Evolutionary conservation across 768 basidiomycete species (phyloP).

Genomic region (Auricularia auricula-judae): DNA sequence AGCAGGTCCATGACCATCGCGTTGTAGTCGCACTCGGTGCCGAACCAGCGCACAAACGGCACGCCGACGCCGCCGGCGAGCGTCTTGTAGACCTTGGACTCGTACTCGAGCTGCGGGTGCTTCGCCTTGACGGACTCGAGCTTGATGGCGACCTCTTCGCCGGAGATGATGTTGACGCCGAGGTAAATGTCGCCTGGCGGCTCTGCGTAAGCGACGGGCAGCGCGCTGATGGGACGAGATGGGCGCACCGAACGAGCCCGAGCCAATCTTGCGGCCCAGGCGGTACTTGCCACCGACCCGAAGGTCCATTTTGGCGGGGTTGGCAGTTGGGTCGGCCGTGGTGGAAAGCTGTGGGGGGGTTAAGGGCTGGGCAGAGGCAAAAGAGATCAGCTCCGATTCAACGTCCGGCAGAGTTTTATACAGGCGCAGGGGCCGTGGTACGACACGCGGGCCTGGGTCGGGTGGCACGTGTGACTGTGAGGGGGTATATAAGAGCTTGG

Average conservation of each 20-base stretch:
- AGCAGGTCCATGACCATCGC: conserved; percentile 98
- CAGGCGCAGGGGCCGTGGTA: no score
- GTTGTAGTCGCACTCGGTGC: conserved; percentile 96
- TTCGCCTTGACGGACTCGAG: conserved; percentile 99
- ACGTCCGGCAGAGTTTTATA: background rate
- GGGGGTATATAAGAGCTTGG: background rate
- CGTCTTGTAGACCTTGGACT: conserved; percentile 74
- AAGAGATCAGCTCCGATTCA: background rate
- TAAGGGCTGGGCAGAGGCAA: conserved; percentile 1
- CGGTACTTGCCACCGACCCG: conserved; percentile 93
- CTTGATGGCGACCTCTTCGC: conserved; percentile 99
- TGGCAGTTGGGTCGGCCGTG: conserved; percentile 61
- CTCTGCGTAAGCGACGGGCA: background rate
- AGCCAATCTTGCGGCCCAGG: conserved; percentile 98
- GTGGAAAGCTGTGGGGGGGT: conserved; percentile 9
- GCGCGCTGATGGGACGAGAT: background rate
- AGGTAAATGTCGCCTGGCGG: conserved; percentile 90
- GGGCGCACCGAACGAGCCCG: conserved; percentile 86
- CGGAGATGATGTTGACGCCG: conserved; percentile 99
- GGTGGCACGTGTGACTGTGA: background rate
- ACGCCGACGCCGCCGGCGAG: conserved; percentile 98
- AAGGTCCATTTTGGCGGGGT: conserved; percentile 63
- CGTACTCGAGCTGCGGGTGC: conserved; percentile 99
- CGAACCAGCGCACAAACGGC: conserved; percentile 93
- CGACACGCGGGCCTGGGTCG: background rate